Base-by-base conservation (phyloP, 2,329 filamentous ascomycete genomes). In the Fusarium sp. region DNA sequence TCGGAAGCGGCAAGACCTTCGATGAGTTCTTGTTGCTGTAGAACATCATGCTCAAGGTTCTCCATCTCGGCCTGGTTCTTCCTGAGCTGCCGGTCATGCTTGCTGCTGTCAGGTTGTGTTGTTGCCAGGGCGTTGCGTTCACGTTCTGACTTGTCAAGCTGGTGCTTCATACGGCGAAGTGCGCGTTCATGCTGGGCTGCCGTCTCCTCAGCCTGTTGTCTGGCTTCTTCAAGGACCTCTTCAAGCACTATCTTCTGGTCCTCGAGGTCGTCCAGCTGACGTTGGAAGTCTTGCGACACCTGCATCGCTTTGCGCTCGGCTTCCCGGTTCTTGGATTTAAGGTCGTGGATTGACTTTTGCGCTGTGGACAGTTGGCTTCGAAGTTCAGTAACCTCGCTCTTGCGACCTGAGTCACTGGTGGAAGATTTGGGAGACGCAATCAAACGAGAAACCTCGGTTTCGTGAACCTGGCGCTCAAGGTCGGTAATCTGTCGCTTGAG, bases 41-140 rank as follows among this genome's bases (percentile, higher is more conserved):
- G 84, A 28, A 96, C 84, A 74, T 92, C 89, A 61, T 92, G 85
- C 71, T 93, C 90, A n/a, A 96, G 84, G 34, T 89, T 86, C 77
- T 93, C 88, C 43, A 86, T 82, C 74, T 91, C 87, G 14, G 88
- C 82, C 77, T 91, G 89, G 21, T 86, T 86, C 73, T 88, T 85
- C 65, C 88, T 88, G 26, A 92, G 80, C 62, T 90, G 87, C 42
- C 84, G 83, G 44, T 87, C 85, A 74, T 89, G 87, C 58, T 86
- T 85, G 49, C 81, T 80, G 13, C 81, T 81, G 34, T 85, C 83
- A 19, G 75, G 73, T 45, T 78, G 76, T 46, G 78, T 65, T 60
- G 74, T 74, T 39, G 78, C 73, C 52, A 78, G 70, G n/a, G 70
- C 67, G 60, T 72, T 75, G 65, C 84, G 84, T 62, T 86, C 81